A percentile compares a stretch with the other conserved stretches of the same genome.
These are phyloP conservation scores for Elsinoe australis DNA, from an alignment of 2,329 filamentous ascomycete genomes.

Conservation along the genomic window DNA sequence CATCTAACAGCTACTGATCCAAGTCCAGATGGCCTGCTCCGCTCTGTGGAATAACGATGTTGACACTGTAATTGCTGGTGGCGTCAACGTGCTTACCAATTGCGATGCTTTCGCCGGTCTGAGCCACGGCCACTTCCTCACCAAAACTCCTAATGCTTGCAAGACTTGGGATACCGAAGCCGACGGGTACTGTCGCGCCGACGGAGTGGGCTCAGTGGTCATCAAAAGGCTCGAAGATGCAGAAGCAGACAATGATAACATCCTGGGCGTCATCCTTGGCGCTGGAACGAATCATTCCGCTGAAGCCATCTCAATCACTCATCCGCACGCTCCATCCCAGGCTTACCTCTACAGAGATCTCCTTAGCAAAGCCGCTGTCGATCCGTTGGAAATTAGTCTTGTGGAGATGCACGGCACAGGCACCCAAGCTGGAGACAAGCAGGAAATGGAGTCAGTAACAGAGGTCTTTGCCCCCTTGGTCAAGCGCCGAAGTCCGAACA, in stretches of 20 bases:
- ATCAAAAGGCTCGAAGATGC: constrained; percentile 30
- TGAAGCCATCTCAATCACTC: constrained; percentile 25
- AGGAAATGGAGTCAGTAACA: constrained; percentile 26
- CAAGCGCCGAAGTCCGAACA: constrained; percentile 11
- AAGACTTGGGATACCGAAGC: constrained; percentile 25
- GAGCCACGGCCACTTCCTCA: constrained; percentile 24
- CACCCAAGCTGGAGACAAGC: constrained; percentile 29
- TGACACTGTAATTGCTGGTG: constrained; percentile 27
- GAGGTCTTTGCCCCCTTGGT: constrained; percentile 21
- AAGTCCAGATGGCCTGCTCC: constrained; percentile 22
- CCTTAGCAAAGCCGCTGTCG: constrained; percentile 22
- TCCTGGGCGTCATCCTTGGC: constrained; percentile 24
- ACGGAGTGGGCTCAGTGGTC: constrained; percentile 25
- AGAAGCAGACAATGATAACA: constrained; percentile 28
- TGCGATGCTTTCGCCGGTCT: constrained; percentile 25
- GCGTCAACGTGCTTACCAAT: constrained; percentile 26
- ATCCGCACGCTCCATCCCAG: constrained; percentile 23
- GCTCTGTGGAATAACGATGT: constrained; percentile 26
- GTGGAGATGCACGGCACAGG: constrained; percentile 31
- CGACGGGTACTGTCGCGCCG: constrained; percentile 28
- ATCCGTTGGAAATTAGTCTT: constrained; percentile 24
- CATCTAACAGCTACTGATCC: too few species aligned
- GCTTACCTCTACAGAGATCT: constrained; percentile 19
- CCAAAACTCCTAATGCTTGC: constrained; percentile 18
- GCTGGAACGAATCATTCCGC: constrained; percentile 26